Evolutionary conservation across 306 rosid genomes (phyloP).

Genomic region (Vicia sativa): DNA sequence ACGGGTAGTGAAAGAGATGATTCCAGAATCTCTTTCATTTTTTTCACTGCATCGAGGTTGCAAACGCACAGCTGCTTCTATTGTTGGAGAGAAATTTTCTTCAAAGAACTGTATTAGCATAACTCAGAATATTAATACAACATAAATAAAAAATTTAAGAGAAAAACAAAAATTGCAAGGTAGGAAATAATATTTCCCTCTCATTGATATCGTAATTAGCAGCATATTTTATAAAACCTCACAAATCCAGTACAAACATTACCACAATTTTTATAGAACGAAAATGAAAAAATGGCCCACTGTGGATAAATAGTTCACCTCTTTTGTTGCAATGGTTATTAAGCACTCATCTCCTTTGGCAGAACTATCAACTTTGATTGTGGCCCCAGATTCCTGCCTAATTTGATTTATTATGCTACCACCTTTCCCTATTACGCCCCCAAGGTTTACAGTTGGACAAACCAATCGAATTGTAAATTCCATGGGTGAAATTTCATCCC

Average conservation of each 20-base stretch:
- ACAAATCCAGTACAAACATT: slow-evolving; percentile 10
- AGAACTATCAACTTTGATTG: slow-evolving; percentile 94
- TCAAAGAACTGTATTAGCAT: slow-evolving; percentile 74
- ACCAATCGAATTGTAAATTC: slow-evolving; percentile 84
- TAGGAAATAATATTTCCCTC: background rate
- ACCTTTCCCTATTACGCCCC: slow-evolving; percentile 99
- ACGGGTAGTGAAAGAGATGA: slow-evolving; percentile 90
- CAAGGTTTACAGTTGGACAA: slow-evolving; percentile 88
- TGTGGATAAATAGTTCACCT: slow-evolving; percentile 55
- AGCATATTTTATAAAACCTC: slow-evolving; percentile 15
- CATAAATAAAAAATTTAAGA: background rate
- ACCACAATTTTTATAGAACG: slow-evolving; percentile 3
- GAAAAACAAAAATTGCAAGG: background rate
- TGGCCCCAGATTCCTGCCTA: slow-evolving; percentile 93
- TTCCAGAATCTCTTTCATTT: slow-evolving; percentile 96
- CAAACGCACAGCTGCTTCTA: slow-evolving; percentile 94
- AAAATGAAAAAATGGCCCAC: slow-evolving; percentile 18
- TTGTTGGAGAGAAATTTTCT: slow-evolving; percentile 73
- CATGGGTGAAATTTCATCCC: slow-evolving; percentile 81
- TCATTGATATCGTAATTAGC: background rate
- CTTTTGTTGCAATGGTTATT: slow-evolving; percentile 80
- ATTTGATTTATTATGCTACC: slow-evolving; percentile 90
- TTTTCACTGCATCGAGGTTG: slow-evolving; percentile 96
- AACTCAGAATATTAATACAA: slow-evolving; percentile 21
- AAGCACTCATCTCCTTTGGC: slow-evolving; percentile 81